phyloP scores from a whole-genome alignment of 257 asterid genomes.

The Apocynum venetum region DNA sequence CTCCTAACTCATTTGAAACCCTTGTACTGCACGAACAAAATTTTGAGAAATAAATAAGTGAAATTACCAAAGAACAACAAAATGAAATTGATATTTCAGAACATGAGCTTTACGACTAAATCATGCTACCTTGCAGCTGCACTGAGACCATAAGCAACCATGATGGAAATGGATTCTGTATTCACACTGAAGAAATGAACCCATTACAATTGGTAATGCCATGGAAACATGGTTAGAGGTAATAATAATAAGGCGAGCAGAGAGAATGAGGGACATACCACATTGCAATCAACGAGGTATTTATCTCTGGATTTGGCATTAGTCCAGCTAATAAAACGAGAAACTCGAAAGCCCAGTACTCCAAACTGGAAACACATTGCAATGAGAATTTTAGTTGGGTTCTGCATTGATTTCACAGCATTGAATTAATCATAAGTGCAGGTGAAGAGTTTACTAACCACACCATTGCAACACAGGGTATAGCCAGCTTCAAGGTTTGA shows the following conservation, averaged over 20 bases:
- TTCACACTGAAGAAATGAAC: conserved; percentile 27
- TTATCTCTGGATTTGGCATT: conserved; percentile 65
- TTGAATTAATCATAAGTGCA: background rate
- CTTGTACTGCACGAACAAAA: conserved; percentile 54
- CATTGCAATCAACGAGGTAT: conserved; percentile 80
- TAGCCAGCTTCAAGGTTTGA: conserved; percentile 43
- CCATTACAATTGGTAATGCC: too few species aligned
- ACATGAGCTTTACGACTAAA: background rate
- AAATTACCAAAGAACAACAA: background rate
- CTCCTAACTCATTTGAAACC: conserved; percentile 83
- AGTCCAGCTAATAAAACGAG: conserved; percentile 79
- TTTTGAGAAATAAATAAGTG: background rate
- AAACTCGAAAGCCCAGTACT: conserved; percentile 82
- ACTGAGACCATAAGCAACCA: conserved; percentile 67
- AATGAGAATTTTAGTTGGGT: too few species aligned
- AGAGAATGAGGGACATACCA: conserved; percentile 40
- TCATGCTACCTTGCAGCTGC: conserved; percentile 70
- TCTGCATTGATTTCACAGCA: too few species aligned
- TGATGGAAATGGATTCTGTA: conserved; percentile 43
- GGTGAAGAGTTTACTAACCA: conserved; percentile 38
- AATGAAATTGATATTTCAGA: background rate
- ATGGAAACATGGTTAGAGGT: too few species aligned
- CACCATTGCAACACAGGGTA: conserved; percentile 77
- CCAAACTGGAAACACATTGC: conserved; percentile 45
- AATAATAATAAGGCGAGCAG: background rate